A percentile compares a stretch with the other conserved stretches of the same genome.
These are phyloP conservation scores for Willaertia magna DNA, from an alignment of 208 protist species.

Conservation along the genomic window DNA sequence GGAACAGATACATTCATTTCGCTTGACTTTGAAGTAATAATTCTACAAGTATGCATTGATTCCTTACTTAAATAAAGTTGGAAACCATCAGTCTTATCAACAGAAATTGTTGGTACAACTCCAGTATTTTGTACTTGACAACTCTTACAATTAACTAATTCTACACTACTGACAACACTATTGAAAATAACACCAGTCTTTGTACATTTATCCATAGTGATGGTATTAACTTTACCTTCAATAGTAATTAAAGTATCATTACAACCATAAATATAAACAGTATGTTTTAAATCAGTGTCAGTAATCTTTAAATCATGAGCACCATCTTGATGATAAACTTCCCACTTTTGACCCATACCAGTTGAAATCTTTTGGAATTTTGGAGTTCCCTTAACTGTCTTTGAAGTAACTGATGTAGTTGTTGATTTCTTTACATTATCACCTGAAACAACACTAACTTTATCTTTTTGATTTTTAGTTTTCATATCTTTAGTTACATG, in stretches of 20 bases:
- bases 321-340: neutral
- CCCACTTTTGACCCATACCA: neutral
- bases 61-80: neutral
- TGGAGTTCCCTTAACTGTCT: neutral
- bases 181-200: conserved; percentile 5
- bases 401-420: neutral
- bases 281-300: neutral
- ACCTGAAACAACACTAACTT: neutral
- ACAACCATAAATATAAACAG: neutral
- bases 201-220: neutral
- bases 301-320: neutral
- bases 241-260: neutral
- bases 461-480: neutral
- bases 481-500: neutral
- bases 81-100: conserved; percentile 10
- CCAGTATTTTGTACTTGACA: neutral
- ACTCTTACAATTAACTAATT: conserved; percentile 7
- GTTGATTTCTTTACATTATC: neutral
- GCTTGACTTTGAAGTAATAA: neutral
- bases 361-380: neutral
- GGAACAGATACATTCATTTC: conserved; percentile 12
- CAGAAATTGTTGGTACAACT: neutral
- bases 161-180: neutral
- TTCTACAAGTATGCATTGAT: neutral
- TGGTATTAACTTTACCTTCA: conserved; percentile 1